Evolutionary conservation across 352 stramenopile genomes (phyloP), one percentile per base, ranked within the genome.

Genomic region (Pythium sukuiense): DNA sequence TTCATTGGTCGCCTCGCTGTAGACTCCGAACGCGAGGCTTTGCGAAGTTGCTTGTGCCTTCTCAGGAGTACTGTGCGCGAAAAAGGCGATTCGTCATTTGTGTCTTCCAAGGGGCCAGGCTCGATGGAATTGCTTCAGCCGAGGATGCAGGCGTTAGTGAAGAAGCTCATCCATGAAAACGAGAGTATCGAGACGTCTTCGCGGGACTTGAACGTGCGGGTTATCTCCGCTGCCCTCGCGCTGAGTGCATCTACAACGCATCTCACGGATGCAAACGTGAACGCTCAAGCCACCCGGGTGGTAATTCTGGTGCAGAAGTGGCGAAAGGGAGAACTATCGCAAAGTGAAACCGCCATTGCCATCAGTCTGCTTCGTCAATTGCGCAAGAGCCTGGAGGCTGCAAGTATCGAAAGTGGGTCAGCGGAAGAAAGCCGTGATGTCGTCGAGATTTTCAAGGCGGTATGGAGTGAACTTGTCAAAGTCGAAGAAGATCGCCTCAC

Each of bases 21-120:
- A 24, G 37, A 59, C 12, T 13, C 24, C 3, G 50, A 60, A 6
- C 20, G 61, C 2, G 24, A 59, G 18, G 54, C 50, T 27, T 43
- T 71, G 16, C 50, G 58, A 30, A 66, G 64, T 37, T 66, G 57
- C n/a, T 52, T 71, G 24, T 58, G 24, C n/a, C 8, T 71, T n/a
- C 3, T 71, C 2, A 50, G 18, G 2, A 41, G 43, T 46, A 24
- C 18, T 26, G 20, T 65, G 24, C 18, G 18, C 1, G 45, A 29
- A 5, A 52, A 9, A 29, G 45, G 13, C 1, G 45, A 52, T 30
- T 29, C 45, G 0, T 12, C n/a, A 6, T 5, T 29, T 13, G 3
- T 6, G 13, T 11, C 45, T 6, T 30, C 45, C 4, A 14, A 29
- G 4, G 16, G 14, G 3, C 45, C 45, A 6, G 20, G 20, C 12